Percentiles rank a stretch among this genome's conserved stretches.
Evolutionary conservation across 176 grass and related monocot genomes (phyloP).

Genomic region (Oryza coarctata): DNA sequence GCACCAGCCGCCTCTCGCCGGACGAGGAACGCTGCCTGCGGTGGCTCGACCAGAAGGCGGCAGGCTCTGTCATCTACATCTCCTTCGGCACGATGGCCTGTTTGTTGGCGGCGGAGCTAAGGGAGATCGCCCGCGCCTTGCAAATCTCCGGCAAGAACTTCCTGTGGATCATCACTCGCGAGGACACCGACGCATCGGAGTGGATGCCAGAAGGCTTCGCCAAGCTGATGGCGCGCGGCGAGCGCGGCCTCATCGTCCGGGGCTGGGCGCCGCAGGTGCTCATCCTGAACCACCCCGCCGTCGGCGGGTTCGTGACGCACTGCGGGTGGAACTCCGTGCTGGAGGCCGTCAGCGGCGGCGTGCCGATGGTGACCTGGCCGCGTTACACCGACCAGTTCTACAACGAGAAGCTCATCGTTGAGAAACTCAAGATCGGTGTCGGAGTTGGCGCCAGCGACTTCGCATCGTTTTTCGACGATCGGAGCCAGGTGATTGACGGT

Average conservation of each 20-base stretch:
- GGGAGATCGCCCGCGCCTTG: constrained; percentile 39
- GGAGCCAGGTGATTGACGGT: constrained; percentile 12
- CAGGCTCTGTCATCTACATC: constrained; percentile 47
- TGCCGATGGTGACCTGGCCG: constrained; percentile 47
- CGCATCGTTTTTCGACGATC: background rate
- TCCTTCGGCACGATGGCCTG: constrained; percentile 18
- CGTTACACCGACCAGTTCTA: constrained; percentile 31
- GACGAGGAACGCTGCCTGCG: constrained; percentile 21
- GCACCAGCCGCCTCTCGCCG: background rate
- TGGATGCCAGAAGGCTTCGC: background rate
- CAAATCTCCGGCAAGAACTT: constrained; percentile 27
- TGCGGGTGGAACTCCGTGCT: constrained; percentile 70
- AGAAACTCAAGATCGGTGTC: constrained; percentile 22
- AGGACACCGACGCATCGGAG: background rate
- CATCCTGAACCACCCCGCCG: constrained; percentile 45
- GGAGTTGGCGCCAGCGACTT: constrained; percentile 18
- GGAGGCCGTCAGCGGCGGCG: constrained; percentile 41
- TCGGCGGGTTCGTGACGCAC: constrained; percentile 68
- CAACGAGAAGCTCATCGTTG: constrained; percentile 16
- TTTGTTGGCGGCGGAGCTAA: constrained; percentile 14
- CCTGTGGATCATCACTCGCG: constrained; percentile 37
- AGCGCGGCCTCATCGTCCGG: constrained; percentile 42
- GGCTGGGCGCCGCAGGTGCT: constrained; percentile 64
- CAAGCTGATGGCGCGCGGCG: background rate
- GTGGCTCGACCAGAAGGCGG: constrained; percentile 42